These are phyloP conservation scores for Suillus sp. DNA, from an alignment of 768 basidiomycete genomes.

Conservation along the genomic window DNA sequence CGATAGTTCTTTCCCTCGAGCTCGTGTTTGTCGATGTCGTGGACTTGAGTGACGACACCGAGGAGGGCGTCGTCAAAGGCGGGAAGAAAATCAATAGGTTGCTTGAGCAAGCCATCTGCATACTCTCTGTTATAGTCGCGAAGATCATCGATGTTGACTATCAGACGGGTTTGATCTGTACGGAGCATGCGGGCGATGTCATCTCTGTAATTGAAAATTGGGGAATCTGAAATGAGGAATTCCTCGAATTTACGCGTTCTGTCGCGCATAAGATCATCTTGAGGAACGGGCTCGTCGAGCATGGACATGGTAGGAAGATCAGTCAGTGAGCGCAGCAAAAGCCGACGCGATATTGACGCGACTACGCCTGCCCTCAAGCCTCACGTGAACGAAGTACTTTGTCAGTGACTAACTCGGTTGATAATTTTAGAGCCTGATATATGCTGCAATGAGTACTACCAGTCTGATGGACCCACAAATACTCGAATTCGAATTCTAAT, in stretches of 20 bases:
- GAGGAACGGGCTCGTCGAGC: constrained; percentile 57
- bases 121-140: constrained; percentile 90
- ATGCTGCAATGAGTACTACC: too few relatives aligned
- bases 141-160: constrained; percentile 95
- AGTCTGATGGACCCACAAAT: too few relatives aligned
- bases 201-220: constrained; percentile 80
- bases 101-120: constrained; percentile 85
- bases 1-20: constrained; percentile 80
- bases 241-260: constrained; percentile 80
- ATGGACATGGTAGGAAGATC: constrained; percentile 29
- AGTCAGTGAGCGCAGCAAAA: neutral
- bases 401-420: too few relatives aligned
- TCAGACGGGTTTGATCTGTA: constrained; percentile 80
- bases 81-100: constrained; percentile 83
- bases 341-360: constrained; percentile 32
- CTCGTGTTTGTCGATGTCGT: constrained; percentile 80
- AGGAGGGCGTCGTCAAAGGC: constrained; percentile 87
- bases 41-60: constrained; percentile 70
- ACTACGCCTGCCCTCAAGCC: constrained; percentile 37
- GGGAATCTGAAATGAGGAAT: constrained; percentile 71
- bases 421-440: too few relatives aligned
- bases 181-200: constrained; percentile 84
- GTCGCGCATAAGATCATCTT: constrained; percentile 75
- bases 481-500: too few relatives aligned
- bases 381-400: neutral